Conservation (phyloP, 176 grass and related monocot species). For the Ananas comosus region DNA sequence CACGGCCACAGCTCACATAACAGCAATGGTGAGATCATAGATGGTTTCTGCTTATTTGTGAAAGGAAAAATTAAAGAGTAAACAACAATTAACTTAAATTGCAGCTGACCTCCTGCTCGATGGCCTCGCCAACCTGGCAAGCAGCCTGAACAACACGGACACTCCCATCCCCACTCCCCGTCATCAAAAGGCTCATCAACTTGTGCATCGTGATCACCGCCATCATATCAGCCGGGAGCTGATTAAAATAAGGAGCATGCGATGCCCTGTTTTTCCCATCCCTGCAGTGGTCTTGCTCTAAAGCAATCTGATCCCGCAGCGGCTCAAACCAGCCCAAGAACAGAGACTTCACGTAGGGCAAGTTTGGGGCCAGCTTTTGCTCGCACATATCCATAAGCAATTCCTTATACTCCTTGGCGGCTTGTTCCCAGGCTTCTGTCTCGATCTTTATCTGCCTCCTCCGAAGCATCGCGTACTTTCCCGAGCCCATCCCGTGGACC, state of each 20-base stretch:
- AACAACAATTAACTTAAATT: too few species aligned
- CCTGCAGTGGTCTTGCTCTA: slow-evolving; percentile 47
- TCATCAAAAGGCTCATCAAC: slow-evolving; percentile 91
- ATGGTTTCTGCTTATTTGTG: too few species aligned
- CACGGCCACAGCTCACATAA: too few species aligned
- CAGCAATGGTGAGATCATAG: too few species aligned
- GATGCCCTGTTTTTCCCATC: slow-evolving; percentile 8
- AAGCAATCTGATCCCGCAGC: slow-evolving; percentile 48
- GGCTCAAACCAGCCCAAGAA: slow-evolving; percentile 95
- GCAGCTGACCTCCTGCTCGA: slow-evolving; percentile 69
- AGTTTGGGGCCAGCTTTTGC: slow-evolving; percentile 78
- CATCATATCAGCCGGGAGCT: slow-evolving; percentile 86
- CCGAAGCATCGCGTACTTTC: slow-evolving; percentile 41
- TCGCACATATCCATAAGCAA: slow-evolving; percentile 79
- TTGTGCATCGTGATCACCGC: slow-evolving; percentile 99
- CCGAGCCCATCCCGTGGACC: slow-evolving; percentile 28
- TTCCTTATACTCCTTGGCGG: slow-evolving; percentile 79
- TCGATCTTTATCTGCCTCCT: slow-evolving; percentile 68
- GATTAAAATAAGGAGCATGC: slow-evolving; percentile 32
- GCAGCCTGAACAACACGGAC: slow-evolving; percentile 66
- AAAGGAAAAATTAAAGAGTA: too few species aligned
- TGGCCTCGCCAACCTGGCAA: slow-evolving; percentile 48
- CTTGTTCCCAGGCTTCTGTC: slow-evolving; percentile 95
- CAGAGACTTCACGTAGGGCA: slow-evolving; percentile 87
- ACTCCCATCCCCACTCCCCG: slow-evolving; percentile 38